These are phyloP conservation scores for Tarenaya hassleriana DNA, from an alignment of 345 rosid genomes.

Conservation along the genomic window DNA sequence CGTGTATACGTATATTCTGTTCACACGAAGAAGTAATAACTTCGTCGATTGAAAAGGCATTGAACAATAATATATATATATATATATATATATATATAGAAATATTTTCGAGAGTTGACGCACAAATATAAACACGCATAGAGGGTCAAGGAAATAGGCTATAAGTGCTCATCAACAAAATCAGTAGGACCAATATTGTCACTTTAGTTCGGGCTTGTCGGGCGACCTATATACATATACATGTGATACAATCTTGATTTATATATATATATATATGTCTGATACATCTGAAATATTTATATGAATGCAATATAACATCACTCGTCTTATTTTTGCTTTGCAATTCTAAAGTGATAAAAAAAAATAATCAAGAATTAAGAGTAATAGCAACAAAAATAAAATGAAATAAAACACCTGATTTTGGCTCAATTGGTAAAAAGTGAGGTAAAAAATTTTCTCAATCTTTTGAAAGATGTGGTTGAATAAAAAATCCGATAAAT, in stretches of 20 bases:
- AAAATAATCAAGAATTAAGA: too few species aligned
- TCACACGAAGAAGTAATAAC: constrained; percentile 16
- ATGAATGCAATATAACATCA: too few species aligned
- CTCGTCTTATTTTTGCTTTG: too few species aligned
- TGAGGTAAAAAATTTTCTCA: too few species aligned
- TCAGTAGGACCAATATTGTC: constrained; percentile 16
- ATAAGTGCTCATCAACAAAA: constrained; percentile 22
- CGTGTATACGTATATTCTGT: constrained; percentile 7
- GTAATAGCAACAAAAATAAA: too few species aligned
- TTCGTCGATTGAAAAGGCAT: neutral
- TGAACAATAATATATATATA: neutral
- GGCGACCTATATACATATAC: constrained; percentile 24
- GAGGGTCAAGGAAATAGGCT: constrained; percentile 34
- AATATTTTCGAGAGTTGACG: constrained; percentile 9
- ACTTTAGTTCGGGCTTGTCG: constrained; percentile 16
- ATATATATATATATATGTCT: constrained; percentile 2
- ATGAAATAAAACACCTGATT: too few species aligned
- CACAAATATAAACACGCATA: constrained; percentile 9
- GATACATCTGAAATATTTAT: too few species aligned
- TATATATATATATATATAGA: neutral
- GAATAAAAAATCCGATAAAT: too few species aligned
- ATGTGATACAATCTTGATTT: constrained; percentile 10
- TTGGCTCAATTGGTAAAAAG: too few species aligned
- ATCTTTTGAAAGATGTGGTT: too few species aligned
- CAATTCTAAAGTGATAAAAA: too few species aligned